A percentile compares a stretch with the other conserved stretches of the same genome.
phyloP scores from a whole-genome alignment of 176 grass and related monocot genomes.

The Themeda triandra region DNA sequence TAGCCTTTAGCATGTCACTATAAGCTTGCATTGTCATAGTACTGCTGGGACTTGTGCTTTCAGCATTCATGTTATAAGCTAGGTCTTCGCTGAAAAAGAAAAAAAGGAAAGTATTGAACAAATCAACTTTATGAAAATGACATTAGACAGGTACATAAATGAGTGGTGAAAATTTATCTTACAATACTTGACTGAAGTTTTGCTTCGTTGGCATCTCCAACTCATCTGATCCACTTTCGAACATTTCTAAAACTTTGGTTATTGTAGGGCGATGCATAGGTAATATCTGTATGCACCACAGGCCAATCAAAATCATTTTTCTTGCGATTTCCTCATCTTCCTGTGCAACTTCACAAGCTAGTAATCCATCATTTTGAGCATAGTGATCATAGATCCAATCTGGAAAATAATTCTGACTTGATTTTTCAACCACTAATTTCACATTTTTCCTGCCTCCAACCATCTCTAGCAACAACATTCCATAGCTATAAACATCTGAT shows the following conservation, averaged over 20 bases:
- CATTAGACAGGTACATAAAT: neutral
- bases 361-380: conserved; percentile 17
- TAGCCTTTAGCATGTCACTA: neutral
- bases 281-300: conserved; percentile 32
- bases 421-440: neutral
- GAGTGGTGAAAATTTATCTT: neutral
- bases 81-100: neutral
- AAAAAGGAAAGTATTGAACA: neutral
- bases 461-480: conserved; percentile 63
- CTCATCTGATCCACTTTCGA: conserved; percentile 12
- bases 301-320: conserved; percentile 23
- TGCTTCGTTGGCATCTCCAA: conserved; percentile 39
- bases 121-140: neutral
- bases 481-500: conserved; percentile 71
- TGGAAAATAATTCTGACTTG: conserved; percentile 46
- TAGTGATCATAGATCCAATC: conserved; percentile 60
- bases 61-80: neutral
- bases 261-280: conserved; percentile 27
- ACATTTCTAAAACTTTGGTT: conserved; percentile 30
- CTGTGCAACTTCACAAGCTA: conserved; percentile 21
- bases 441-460: conserved; percentile 47
- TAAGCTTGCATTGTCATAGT: neutral
- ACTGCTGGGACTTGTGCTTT: neutral
- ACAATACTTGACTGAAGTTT: conserved; percentile 18
- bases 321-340: conserved; percentile 20